These are phyloP conservation scores for Syncephalastrum sp. DNA, from an alignment of 371 early-diverging fungal genomes.

Conservation along the genomic window DNA sequence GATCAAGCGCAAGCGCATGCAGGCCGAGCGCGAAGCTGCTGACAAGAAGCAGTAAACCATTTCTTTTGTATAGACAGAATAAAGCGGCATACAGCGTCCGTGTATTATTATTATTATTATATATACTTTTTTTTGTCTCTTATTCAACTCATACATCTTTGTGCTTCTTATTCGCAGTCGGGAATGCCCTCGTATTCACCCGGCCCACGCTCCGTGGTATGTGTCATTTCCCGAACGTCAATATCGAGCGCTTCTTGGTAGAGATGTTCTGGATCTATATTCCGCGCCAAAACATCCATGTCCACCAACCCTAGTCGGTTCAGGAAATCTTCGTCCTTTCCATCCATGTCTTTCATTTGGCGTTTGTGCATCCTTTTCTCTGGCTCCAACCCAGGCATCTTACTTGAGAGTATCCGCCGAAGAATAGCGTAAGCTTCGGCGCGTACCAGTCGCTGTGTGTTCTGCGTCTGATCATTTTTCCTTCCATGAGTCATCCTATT, in stretches of 20 bases:
- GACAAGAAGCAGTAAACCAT: conserved; percentile 32
- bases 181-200: conserved; percentile 10
- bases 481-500: background rate
- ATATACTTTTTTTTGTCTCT: background rate
- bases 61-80: too few relatives aligned
- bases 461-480: conserved; percentile 16
- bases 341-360: conserved; percentile 6
- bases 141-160: background rate
- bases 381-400: too few relatives aligned
- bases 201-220: conserved; percentile 11
- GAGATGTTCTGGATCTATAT: conserved; percentile 37
- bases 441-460: conserved; percentile 36
- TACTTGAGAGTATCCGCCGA: conserved; percentile 9
- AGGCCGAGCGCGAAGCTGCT: conserved; percentile 37
- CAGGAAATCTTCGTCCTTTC: conserved; percentile 20
- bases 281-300: conserved; percentile 17
- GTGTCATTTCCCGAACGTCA: conserved; percentile 40
- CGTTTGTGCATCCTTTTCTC: background rate
- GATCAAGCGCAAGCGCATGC: conserved; percentile 64
- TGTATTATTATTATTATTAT: too few relatives aligned
- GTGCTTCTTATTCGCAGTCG: conserved; percentile 9
- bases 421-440: conserved; percentile 30
- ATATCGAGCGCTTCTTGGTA: conserved; percentile 45
- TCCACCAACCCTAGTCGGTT: conserved; percentile 16
- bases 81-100: too few relatives aligned